phyloP scores from a whole-genome alignment of 257 asterid genomes.

The Solanum tarijense region DNA sequence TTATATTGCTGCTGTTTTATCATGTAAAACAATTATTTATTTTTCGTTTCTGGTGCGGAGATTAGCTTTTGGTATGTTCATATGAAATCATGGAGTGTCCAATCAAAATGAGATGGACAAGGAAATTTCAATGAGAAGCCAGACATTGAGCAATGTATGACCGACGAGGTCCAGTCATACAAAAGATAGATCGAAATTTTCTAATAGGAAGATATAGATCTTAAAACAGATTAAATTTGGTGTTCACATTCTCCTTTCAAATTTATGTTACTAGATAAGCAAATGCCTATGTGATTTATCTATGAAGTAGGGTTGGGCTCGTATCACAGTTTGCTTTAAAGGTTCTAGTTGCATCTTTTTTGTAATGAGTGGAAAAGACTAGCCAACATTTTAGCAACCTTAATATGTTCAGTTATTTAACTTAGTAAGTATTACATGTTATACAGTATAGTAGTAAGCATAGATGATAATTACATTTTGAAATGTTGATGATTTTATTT shows the following conservation, averaged over 20 bases:
- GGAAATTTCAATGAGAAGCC: not conserved
- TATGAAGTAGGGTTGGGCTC: not conserved
- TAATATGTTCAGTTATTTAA: not conserved
- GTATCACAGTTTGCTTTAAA: not conserved
- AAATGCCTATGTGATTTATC: not conserved
- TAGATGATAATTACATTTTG: not conserved
- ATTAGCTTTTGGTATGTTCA: not conserved
- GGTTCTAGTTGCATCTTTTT: not conserved
- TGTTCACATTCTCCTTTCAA: not conserved
- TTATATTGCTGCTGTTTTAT: not conserved
- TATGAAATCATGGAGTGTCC: not conserved
- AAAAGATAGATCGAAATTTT: not conserved
- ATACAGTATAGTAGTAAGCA: not conserved
- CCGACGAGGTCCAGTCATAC: not conserved
- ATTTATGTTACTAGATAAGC: not conserved
- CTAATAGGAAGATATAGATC: not conserved
- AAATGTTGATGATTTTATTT: not conserved
- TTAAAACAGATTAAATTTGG: not conserved
- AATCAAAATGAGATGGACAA: not conserved
- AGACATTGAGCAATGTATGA: not conserved
- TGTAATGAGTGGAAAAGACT: not conserved
- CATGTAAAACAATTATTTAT: not conserved
- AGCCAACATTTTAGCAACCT: not conserved
- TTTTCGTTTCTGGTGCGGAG: not conserved
- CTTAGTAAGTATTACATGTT: not conserved